Evolutionary conservation across 352 stramenopile genomes (phyloP).

Genomic region (Phytophthora citrophthora): DNA sequence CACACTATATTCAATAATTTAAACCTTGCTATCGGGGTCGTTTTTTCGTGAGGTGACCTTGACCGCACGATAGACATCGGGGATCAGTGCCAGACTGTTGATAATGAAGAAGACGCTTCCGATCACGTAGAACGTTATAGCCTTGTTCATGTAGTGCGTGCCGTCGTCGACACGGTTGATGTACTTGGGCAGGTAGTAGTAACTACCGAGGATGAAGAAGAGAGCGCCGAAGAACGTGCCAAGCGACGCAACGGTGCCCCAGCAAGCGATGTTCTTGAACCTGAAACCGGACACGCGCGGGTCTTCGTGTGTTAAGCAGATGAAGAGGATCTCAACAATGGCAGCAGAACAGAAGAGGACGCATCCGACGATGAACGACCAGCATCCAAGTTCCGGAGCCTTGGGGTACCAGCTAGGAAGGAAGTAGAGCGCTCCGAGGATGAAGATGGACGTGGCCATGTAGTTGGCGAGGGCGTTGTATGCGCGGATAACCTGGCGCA

Average conservation of each 20-base stretch:
- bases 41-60: slow-evolving; percentile 29
- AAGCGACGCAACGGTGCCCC: slow-evolving; percentile 50
- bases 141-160: slow-evolving; percentile 76
- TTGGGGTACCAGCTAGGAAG: slow-evolving; percentile 76
- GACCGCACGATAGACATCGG: slow-evolving; percentile 55
- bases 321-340: slow-evolving; percentile 70
- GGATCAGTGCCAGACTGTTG: slow-evolving; percentile 64
- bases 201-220: slow-evolving; percentile 82
- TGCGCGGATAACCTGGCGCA: slow-evolving; percentile 60
- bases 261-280: slow-evolving; percentile 63
- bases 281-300: slow-evolving; percentile 48
- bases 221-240: slow-evolving; percentile 71
- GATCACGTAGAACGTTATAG: slow-evolving; percentile 76
- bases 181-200: slow-evolving; percentile 82
- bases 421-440: slow-evolving; percentile 83
- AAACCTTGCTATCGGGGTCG: slow-evolving; percentile 31
- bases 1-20: slow-evolving; percentile 31
- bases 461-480: slow-evolving; percentile 72
- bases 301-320: slow-evolving; percentile 68
- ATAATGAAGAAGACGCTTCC: slow-evolving; percentile 85
- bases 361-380: slow-evolving; percentile 75
- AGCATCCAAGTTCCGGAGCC: slow-evolving; percentile 71
- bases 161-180: slow-evolving; percentile 65
- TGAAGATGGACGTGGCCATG: slow-evolving; percentile 73
- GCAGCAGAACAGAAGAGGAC: slow-evolving; percentile 68